Percentiles rank a stretch among this genome's conserved stretches.
These are phyloP conservation scores for Epicoccum nigrum DNA, from an alignment of 2,329 filamentous ascomycete genomes.

Conservation along the genomic window DNA sequence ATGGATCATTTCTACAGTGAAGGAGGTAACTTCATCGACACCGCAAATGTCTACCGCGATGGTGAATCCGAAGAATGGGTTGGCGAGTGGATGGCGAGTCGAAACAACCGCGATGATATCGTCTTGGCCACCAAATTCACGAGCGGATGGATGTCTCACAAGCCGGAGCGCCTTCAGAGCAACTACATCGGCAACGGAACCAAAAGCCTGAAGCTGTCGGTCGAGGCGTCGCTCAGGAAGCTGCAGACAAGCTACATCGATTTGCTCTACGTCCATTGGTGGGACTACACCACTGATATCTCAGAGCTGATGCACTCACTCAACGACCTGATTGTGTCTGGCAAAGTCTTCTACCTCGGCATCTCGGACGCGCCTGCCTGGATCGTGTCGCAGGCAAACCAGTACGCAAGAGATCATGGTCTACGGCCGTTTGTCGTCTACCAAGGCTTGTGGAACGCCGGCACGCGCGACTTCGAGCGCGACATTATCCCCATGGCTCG, in stretches of 20 bases:
- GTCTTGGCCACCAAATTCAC: slow-evolving; percentile 43
- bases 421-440: slow-evolving; percentile 50
- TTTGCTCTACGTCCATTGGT: slow-evolving; percentile 48
- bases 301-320: slow-evolving; percentile 54
- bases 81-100: slow-evolving; percentile 52
- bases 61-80: slow-evolving; percentile 39
- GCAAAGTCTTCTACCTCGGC: slow-evolving; percentile 55
- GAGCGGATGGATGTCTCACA: slow-evolving; percentile 26
- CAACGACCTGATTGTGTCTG: slow-evolving; percentile 48
- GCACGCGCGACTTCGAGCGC: slow-evolving; percentile 52
- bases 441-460: slow-evolving; percentile 52
- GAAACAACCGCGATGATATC: slow-evolving; percentile 42
- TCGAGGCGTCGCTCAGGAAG: slow-evolving; percentile 24
- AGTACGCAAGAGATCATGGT: slow-evolving; percentile 50
- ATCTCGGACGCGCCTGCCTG: slow-evolving; percentile 53
- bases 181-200: slow-evolving; percentile 25
- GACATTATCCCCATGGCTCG: slow-evolving; percentile 55
- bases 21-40: slow-evolving; percentile 78
- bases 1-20: slow-evolving; percentile 71
- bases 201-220: slow-evolving; percentile 24
- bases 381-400: slow-evolving; percentile 40
- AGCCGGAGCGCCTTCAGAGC: slow-evolving; percentile 13
- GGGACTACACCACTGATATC: slow-evolving; percentile 52
- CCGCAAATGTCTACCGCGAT: slow-evolving; percentile 49
- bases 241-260: slow-evolving; percentile 70